Base-by-base conservation (phyloP, 116 monocot genomes). In the Cymodocea nodosa region DNA sequence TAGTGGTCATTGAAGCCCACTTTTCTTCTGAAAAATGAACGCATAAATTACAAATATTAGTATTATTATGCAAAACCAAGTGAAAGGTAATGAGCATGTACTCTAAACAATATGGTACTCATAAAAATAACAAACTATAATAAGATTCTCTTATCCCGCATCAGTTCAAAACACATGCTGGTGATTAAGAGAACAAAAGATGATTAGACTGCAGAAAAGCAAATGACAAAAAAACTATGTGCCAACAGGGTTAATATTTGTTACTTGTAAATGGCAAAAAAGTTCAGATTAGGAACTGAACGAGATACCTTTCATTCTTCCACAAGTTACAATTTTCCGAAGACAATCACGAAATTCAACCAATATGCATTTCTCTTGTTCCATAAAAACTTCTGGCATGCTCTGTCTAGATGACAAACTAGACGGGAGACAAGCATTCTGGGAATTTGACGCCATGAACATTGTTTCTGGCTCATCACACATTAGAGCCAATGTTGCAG, bases 381-480 rank as follows among this genome's bases (percentile, higher is more conserved):
- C 91, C 6, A 65, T 74, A 77, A 84, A 91, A 4, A 82, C 72
- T 63, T 88, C 86, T 70, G 91, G 69, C 36, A 80, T 67, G 35
- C 57, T 68, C 50, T 80, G 74, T 34, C 76, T 76, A 35, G 30
- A 17, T 49, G 75, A 68, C 39, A 78, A 71, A 30, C 64, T 76
- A 39, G 75, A 59, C 50, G 75, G 51, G 13, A 68, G 12, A 65
- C 17, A 69, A 18, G 61, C 40, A 57, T 69, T 70, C 25, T 60
- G 70, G 20, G 70, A 69, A 6, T 64, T 12, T 24, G 76, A 62
- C 54, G 71, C 23, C 60, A 82, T 77, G 68, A 90, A 83, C 66
- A 90, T 76, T 65, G 85, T 71, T 65, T 91, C 88, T 70, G 87
- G 74, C 51, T 97, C 97, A 74, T 97, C 86, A 65, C 97, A 97